A percentile compares a stretch with the other conserved stretches of the same genome.
Conservation (phyloP, 495 filamentous ascomycete genomes). For the Aspergillus nidulans region DNA sequence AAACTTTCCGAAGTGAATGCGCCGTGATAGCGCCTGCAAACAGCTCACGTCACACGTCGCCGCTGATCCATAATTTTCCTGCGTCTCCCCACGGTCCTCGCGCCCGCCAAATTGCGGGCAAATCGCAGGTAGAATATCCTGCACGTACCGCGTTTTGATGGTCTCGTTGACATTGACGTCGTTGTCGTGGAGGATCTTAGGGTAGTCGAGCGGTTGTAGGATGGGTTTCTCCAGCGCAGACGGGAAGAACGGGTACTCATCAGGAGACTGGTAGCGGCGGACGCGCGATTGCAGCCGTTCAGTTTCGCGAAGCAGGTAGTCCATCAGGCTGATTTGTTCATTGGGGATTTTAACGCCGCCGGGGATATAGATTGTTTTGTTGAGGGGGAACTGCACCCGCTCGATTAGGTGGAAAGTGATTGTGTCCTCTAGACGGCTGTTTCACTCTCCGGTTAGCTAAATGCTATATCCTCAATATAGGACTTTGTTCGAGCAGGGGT, state of each 20-base stretch:
- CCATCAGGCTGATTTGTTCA: slow-evolving; percentile 72
- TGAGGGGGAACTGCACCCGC: slow-evolving; percentile 93
- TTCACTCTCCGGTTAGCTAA: not conserved
- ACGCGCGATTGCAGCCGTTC: slow-evolving; percentile 91
- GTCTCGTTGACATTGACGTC: slow-evolving; percentile 84
- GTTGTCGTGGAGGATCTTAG: slow-evolving; percentile 86
- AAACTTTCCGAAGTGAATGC: slow-evolving; percentile 98
- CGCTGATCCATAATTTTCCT: slow-evolving; percentile 93
- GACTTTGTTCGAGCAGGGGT: not conserved
- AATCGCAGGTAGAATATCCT: slow-evolving; percentile 74
- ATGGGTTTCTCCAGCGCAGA: slow-evolving; percentile 74
- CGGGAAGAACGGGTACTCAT: slow-evolving; percentile 98
- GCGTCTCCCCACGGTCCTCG: slow-evolving; percentile 74
- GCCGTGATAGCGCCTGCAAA: slow-evolving; percentile 83
- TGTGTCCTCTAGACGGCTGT: slow-evolving; percentile 91
- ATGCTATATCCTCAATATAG: not conserved
- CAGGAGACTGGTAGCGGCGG: slow-evolving; percentile 90
- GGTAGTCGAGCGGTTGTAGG: slow-evolving; percentile 83
- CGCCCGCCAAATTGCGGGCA: slow-evolving; percentile 64
- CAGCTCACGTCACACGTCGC: slow-evolving; percentile 88
- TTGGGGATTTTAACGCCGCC: slow-evolving; percentile 78
- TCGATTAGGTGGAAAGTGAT: slow-evolving; percentile 99
- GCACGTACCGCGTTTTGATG: slow-evolving; percentile 81
- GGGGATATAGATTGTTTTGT: slow-evolving; percentile 77
- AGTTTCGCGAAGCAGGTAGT: slow-evolving; percentile 87